Evolutionary conservation across 352 stramenopile genomes (phyloP), one percentile per base, ranked within the genome.

Genomic region (Aphanomyces stellatus): DNA sequence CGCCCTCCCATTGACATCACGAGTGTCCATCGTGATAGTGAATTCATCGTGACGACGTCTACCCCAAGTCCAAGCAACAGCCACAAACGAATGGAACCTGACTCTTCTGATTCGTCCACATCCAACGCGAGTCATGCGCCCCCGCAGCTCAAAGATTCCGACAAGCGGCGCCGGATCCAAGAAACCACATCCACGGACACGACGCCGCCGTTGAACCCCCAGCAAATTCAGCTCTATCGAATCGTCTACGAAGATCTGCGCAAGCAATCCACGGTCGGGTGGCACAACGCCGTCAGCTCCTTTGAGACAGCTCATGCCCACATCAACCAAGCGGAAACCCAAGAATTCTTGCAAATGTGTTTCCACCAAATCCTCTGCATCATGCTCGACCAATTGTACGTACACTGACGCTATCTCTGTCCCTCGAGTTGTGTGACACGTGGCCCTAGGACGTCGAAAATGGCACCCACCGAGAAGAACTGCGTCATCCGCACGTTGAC

Each of bases 381-480:
- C 67, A 95, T 95, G 87, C 76, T 95, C 19, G 87, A 95, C 56
- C 87, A 95, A 65, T 82, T 94, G 87, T 95, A 78, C 69, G 83
- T 88, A 22, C 42, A 4, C 42, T 61, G 5, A 17, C 19, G 11
- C 56, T 5, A 40, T 13, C 25, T 70, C 46, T n/a, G 2, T 8
- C 46, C 35, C n/a, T 35, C 57, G 40, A 70, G 31, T 48, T 46
- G 57, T 51, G 28, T 74, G 7, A 66, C 40, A 59, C n/a, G 49
- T 68, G 10, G 24, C 62, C 49, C 51, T 65, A 95, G 87, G 74
- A 79, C 84, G 2, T 94, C 85, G 60, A 95, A 95, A 72, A 93
- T 95, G 40, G 87, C 85, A 2, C 75, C 78, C 1, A 87, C 90
- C 59, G 87, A 95, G 67, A 95, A 95, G 55, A 86, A 80, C 15